phyloP scores from a whole-genome alignment of 345 rosid genomes.

The Arabidopsis suecica region DNA sequence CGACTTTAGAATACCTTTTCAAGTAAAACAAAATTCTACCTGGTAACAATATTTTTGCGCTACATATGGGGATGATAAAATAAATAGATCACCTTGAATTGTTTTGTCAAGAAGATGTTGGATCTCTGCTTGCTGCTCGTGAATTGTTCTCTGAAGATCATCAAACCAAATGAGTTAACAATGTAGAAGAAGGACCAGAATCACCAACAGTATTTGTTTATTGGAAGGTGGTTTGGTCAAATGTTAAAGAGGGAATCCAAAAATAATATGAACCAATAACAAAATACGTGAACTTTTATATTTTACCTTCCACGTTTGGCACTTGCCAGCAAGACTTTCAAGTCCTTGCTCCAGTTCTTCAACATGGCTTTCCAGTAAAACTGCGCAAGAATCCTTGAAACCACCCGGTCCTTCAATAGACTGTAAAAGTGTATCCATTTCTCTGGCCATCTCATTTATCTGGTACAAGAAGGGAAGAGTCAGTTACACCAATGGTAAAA shows the following conservation, averaged over 20 bases:
- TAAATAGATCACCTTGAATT: constrained; percentile 68
- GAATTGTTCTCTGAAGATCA: constrained; percentile 60
- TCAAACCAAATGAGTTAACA: constrained; percentile 45
- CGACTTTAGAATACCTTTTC: constrained; percentile 8
- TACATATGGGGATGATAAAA: constrained; percentile 16
- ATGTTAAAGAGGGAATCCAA: constrained; percentile 19
- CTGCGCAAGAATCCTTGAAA: constrained; percentile 78
- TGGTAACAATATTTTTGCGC: background rate
- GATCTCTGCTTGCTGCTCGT: constrained; percentile 61
- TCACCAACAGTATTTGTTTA: constrained; percentile 8
- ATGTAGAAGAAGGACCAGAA: constrained; percentile 25
- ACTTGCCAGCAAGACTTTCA: constrained; percentile 60
- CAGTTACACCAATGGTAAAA: constrained; percentile 1
- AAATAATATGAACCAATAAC: constrained; percentile 16
- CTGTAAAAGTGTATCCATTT: constrained; percentile 76
- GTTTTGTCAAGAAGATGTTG: constrained; percentile 83
- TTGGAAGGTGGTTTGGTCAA: constrained; percentile 24
- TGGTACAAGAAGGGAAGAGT: constrained; percentile 37
- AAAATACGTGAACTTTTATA: constrained; percentile 23
- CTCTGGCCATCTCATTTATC: constrained; percentile 83
- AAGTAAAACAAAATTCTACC: background rate
- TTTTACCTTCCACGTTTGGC: constrained; percentile 70
- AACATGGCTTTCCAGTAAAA: constrained; percentile 58
- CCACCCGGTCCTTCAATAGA: constrained; percentile 83
- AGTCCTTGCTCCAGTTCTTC: constrained; percentile 78